Percentiles rank a stretch among this genome's conserved stretches.
These are phyloP conservation scores for Madurella mycetomatis DNA, from an alignment of 2,329 filamentous ascomycete genomes.

Conservation along the genomic window DNA sequence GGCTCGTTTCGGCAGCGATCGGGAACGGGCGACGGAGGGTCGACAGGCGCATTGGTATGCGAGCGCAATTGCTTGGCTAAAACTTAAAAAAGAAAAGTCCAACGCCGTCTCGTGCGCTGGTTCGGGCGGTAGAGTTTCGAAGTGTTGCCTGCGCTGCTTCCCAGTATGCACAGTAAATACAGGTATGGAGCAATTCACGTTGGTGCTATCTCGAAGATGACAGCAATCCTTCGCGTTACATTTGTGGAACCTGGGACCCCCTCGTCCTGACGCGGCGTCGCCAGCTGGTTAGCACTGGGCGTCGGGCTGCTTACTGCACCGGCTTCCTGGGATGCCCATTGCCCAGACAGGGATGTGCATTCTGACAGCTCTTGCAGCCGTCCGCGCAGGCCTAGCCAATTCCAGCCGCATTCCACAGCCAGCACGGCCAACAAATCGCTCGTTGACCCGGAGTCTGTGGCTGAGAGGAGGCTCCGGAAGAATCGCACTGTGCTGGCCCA, in stretches of 20 bases:
- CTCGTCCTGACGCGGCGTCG: slow-evolving; percentile 15
- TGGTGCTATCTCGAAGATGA: slow-evolving; percentile 14
- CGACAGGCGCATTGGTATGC: background rate
- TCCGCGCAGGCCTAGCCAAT: too few relatives aligned
- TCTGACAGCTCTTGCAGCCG: too few relatives aligned
- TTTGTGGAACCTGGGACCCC: slow-evolving; percentile 8
- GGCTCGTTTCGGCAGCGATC: background rate
- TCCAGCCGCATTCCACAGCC: background rate
- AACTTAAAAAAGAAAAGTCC: background rate
- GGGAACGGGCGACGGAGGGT: background rate
- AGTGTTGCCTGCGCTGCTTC: background rate
- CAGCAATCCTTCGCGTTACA: slow-evolving; percentile 16
- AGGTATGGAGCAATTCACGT: background rate
- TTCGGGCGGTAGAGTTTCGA: background rate
- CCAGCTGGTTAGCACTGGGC: slow-evolving; percentile 10
- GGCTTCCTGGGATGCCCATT: background rate
- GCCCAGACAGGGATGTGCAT: background rate
- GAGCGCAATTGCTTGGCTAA: background rate
- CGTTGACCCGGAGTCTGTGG: background rate
- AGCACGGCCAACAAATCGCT: background rate
- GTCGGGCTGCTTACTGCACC: background rate
- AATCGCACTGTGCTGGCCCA: too few relatives aligned
- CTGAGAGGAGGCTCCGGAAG: too few relatives aligned
- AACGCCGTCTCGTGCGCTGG: background rate
- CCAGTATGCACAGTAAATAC: background rate